These are phyloP conservation scores for Hydnomerulius pinastri DNA, from an alignment of 768 basidiomycete species.

Conservation along the genomic window DNA sequence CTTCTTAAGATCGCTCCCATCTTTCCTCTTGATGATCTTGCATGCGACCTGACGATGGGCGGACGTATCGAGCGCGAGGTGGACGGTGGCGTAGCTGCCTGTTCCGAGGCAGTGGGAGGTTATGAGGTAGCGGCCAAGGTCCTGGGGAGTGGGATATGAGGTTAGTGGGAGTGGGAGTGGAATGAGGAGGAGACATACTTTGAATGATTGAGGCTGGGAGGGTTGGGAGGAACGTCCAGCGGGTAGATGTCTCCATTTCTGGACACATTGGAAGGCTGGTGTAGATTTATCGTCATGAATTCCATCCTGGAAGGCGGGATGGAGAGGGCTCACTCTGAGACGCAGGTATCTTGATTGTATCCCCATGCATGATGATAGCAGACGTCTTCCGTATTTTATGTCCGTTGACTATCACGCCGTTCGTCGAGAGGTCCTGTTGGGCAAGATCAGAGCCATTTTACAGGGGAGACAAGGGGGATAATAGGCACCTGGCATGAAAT, in stretches of 20 bases:
- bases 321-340: constrained; percentile 49
- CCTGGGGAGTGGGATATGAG: constrained; percentile 40
- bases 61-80: constrained; percentile 68
- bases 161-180: background rate
- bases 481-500: constrained; percentile 71
- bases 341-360: constrained; percentile 65
- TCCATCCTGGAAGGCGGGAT: background rate
- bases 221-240: constrained; percentile 56
- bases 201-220: constrained; percentile 52
- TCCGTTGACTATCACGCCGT: constrained; percentile 72
- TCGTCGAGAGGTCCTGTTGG: constrained; percentile 71
- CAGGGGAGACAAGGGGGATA: background rate
- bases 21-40: constrained; percentile 74
- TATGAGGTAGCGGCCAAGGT: constrained; percentile 67
- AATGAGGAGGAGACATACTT: constrained; percentile 39
- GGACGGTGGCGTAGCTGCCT: constrained; percentile 82
- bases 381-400: constrained; percentile 66
- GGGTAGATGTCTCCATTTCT: constrained; percentile 53
- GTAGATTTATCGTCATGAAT: background rate
- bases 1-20: constrained; percentile 37
- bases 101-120: constrained; percentile 79
- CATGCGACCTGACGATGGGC: constrained; percentile 78
- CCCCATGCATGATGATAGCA: constrained; percentile 77
- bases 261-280: constrained; percentile 66
- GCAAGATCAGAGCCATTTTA: background rate